Evolutionary conservation across 2,329 filamentous ascomycete genomes (phyloP).

Genomic region (Ceratocystis eucalypticola): DNA sequence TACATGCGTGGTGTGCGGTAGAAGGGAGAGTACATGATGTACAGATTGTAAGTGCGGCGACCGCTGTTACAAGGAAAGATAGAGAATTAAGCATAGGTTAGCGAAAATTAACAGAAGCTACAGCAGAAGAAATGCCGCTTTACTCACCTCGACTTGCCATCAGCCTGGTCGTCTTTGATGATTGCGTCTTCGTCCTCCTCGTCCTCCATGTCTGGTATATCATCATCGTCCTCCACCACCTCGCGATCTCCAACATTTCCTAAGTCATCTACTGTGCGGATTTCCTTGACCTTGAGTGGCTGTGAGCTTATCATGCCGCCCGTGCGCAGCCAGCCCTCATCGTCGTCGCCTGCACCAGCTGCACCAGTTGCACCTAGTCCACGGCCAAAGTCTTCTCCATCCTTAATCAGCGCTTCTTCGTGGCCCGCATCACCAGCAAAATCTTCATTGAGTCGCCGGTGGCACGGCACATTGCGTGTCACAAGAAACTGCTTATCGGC

Average conservation of each 20-base stretch:
- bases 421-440: slow-evolving; percentile 79
- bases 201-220: slow-evolving; percentile 97
- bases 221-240: slow-evolving; percentile 61
- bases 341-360: slow-evolving; percentile 41
- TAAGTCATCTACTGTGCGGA: slow-evolving; percentile 76
- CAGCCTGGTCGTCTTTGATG: slow-evolving; percentile 49
- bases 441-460: slow-evolving; percentile 79
- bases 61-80: slow-evolving; percentile 37
- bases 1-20: slow-evolving; percentile 94
- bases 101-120: slow-evolving; percentile 4
- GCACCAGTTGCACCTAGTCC: slow-evolving; percentile 26
- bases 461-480: slow-evolving; percentile 86
- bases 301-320: slow-evolving; percentile 64
- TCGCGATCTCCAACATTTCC: slow-evolving; percentile 69
- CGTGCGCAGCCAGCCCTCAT: slow-evolving; percentile 85
- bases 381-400: slow-evolving; percentile 50
- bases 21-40: slow-evolving; percentile 95
- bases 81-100: slow-evolving; percentile 16
- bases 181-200: slow-evolving; percentile 96
- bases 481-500: slow-evolving; percentile 88
- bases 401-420: slow-evolving; percentile 74
- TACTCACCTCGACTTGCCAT: slow-evolving; percentile 13
- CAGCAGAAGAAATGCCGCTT: background rate
- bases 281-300: slow-evolving; percentile 63
- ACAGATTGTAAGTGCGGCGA: slow-evolving; percentile 88